Evolutionary conservation across 1,284 basidiomycete species (phyloP).

Genomic region (Cutaneotrichosporon sp.): DNA sequence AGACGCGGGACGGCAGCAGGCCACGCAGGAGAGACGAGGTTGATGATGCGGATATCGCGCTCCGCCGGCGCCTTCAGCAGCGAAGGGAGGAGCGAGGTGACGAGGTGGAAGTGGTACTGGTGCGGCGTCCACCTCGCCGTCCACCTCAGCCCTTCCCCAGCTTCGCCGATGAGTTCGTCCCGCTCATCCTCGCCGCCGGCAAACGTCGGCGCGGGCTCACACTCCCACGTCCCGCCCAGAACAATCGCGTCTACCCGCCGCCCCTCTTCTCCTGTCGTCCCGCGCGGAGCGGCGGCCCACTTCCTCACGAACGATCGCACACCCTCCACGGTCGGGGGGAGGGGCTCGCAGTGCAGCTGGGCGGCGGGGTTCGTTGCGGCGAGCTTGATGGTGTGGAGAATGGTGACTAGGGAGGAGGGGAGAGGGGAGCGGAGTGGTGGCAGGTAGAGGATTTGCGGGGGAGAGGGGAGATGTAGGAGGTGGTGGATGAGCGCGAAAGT

Average conservation of each 20-base stretch:
- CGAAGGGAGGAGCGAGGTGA: slow-evolving; percentile 68
- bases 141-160: not conserved
- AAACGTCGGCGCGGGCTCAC: not conserved
- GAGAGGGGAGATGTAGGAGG: slow-evolving; percentile 43
- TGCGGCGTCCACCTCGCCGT: slow-evolving; percentile 32
- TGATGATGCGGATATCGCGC: slow-evolving; percentile 74
- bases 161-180: not conserved
- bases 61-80: slow-evolving; percentile 72
- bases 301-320: slow-evolving; percentile 41
- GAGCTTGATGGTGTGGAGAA: slow-evolving; percentile 44
- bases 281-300: slow-evolving; percentile 35
- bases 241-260: slow-evolving; percentile 47
- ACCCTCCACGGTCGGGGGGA: slow-evolving; percentile 34
- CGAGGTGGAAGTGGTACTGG: slow-evolving; percentile 59
- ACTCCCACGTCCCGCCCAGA: slow-evolving; percentile 43
- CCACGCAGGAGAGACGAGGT: slow-evolving; percentile 76
- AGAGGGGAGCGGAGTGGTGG: slow-evolving; percentile 41
- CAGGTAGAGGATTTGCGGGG: slow-evolving; percentile 47
- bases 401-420: slow-evolving; percentile 37
- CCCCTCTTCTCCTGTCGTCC: slow-evolving; percentile 40
- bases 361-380: slow-evolving; percentile 33
- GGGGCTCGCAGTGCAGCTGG: slow-evolving; percentile 44
- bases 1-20: slow-evolving; percentile 62
- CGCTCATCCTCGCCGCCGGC: not conserved
- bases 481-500: slow-evolving; percentile 41